Evolutionary conservation across 768 basidiomycete genomes (phyloP), one percentile per base, ranked within the genome.

Genomic region (Collybiopsis confluens): DNA sequence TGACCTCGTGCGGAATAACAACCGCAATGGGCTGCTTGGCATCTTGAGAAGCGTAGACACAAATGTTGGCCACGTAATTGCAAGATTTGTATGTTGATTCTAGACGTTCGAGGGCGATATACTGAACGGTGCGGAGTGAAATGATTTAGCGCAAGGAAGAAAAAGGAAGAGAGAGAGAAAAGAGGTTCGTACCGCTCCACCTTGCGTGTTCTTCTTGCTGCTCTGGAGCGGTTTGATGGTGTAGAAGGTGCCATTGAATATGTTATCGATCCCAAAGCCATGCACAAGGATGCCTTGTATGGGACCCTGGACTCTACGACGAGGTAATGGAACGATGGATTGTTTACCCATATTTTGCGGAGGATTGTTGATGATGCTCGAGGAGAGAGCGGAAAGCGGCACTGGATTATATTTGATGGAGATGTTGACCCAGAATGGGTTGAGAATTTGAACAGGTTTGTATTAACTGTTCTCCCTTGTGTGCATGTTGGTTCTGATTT

Each of bases 381-480:
- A 64, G 97, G 97, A 16, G 97, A 98, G 71, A 97, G 92, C 66
- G 79, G 83, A 16, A 98, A 96, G 73, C 76, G 97, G 27, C 97
- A 98, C 65, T 99, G 96, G 97, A 99, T 99, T 61, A 90, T 99
- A 56, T 99, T 99, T 58, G 97, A 99, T 64, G 97, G 97, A 54
- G 97, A 99, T 62, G 97, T 99, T 41, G 97, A 99, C 76, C 97
- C 96, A 0, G 97, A 99, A 71, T 98, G 97, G 97, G 97, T 99
- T 2, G 97, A 99, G 71, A 99, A 99, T 70, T 70, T 99, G 70
- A 99, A 99, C 72, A 98, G 95, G 97, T 90, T 30, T 49, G 79
- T 72, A 36, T 57, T 27, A 28, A 1, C 54, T 9, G 27, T 4
- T 10, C 13, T 33, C 24, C 18, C 54, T 18, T 35, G n/a, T 6